Conservation (phyloP, 1,139 yeast species). For the Blastobotrys arbuscula region DNA sequence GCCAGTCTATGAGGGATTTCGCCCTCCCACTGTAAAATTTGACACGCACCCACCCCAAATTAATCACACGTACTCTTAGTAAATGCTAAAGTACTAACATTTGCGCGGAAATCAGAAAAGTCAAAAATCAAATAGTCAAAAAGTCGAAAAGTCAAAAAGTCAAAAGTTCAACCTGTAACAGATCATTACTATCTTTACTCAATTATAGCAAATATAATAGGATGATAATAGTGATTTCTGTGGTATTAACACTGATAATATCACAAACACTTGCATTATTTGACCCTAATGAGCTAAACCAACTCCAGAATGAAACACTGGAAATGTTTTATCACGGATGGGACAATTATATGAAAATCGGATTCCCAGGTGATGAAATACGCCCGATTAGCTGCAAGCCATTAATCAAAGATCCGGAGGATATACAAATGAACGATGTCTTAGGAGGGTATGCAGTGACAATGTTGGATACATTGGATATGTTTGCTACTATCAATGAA, state of each 20-base stretch:
- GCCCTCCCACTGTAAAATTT: too few species aligned
- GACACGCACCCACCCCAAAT: too few species aligned
- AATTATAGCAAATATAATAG: too few species aligned
- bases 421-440: conserved; percentile 70
- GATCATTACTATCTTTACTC: too few species aligned
- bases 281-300: not conserved
- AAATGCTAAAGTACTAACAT: too few species aligned
- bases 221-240: not conserved
- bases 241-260: conserved; percentile 1
- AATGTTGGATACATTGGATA: conserved; percentile 71
- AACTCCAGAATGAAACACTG: conserved; percentile 12
- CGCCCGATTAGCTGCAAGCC: conserved; percentile 68
- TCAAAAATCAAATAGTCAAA: too few species aligned
- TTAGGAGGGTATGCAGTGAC: conserved; percentile 80
- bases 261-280: conserved; percentile 1
- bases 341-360: conserved; percentile 61
- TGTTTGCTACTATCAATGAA: conserved; percentile 67
- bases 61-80: too few species aligned
- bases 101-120: too few species aligned
- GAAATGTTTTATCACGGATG: conserved; percentile 70
- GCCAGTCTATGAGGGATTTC: too few species aligned
- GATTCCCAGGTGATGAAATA: conserved; percentile 81
- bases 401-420: conserved; percentile 58
- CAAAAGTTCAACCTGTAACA: too few species aligned
- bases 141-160: too few species aligned